Evolutionary conservation across 768 basidiomycete species (phyloP).

Genomic region (Peribolospora baueri): DNA sequence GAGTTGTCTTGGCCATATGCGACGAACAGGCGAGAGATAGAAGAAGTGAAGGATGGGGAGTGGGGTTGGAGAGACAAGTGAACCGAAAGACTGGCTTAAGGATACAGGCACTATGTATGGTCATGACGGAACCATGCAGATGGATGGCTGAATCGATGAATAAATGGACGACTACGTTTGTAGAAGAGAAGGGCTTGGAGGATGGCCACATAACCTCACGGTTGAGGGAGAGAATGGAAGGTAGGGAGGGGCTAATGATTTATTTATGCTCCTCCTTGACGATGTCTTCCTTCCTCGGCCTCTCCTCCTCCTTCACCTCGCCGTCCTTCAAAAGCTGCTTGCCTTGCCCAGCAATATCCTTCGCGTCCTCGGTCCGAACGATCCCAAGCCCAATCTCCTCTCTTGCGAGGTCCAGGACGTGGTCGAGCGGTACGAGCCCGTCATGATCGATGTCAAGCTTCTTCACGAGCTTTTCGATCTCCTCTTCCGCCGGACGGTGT

Average conservation of each 20-base stretch:
- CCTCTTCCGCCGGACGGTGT: conserved; percentile 72
- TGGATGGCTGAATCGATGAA: neutral
- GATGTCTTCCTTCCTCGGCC: conserved; percentile 80
- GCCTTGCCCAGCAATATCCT: conserved; percentile 59
- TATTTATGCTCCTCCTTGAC: conserved; percentile 25
- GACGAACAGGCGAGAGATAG: neutral
- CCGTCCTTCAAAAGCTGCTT: conserved; percentile 31
- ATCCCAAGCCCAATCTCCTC: conserved; percentile 38
- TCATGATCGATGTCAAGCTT: conserved; percentile 93
- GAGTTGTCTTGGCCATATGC: neutral
- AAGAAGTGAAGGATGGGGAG: neutral
- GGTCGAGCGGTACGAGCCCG: conserved; percentile 82
- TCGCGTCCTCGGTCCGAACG: conserved; percentile 60
- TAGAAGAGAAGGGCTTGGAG: neutral
- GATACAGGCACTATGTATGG: neutral
- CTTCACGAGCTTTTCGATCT: conserved; percentile 60
- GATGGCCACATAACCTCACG: neutral
- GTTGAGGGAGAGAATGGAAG: neutral
- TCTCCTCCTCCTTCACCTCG: conserved; percentile 8
- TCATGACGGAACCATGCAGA: neutral
- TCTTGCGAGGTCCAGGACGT: conserved; percentile 65
- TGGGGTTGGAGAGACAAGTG: too few relatives aligned
- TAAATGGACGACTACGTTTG: too few relatives aligned
- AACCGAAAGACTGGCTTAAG: neutral
- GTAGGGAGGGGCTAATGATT: neutral